Base-by-base conservation (phyloP, 768 basidiomycete species). In the Mycena epipterygia region DNA sequence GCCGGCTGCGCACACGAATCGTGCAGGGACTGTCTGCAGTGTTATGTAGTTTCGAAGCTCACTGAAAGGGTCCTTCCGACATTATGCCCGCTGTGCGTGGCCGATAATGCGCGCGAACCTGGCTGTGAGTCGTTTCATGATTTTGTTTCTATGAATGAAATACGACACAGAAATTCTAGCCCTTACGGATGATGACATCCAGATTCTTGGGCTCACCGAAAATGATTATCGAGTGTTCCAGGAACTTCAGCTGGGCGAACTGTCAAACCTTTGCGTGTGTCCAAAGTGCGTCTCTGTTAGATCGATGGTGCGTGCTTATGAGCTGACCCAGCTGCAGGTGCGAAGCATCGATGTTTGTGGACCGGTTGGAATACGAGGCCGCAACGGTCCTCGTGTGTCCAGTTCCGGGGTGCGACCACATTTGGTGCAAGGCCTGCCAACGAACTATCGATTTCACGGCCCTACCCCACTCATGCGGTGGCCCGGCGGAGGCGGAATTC, bases 361-460 rank as follows among this genome's bases (percentile, higher is more conserved):
- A 88, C 73, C 83, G 84, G 33, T 71, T 79, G 46, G 87, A 90
- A 62, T 83, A 86, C 67, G 74, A 78, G 13, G 79, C 79, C 2
- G 75, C 76, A 23, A 75, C 78, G 32, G 80, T 83, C 29, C 77
- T 91, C 41, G 74, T 78, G 19, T 91, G 91, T 69, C 89, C 88
- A 6, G 73, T 85, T 32, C 78, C 74, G 0, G 76, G 78, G 17
- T 91, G 90, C 64, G 72, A 77, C 0, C 78, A 88, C 70, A 78
- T 82, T 8, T 91, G 90, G 91, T 91, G 90, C 78, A 91, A 87
- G 78, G 77, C 77, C 32, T 91, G 90, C 77, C 85, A 84, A 27
- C 85, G 87, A 64, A 67, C 76, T 13, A 74, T 85, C 44, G 78
- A 71, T 73, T 83, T 77, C 13, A 77, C 76, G 14, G 84, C 80